Evolutionary conservation across 306 rosid genomes (phyloP), one percentile per base, ranked within the genome.

Genomic region (Rubus idaeus): DNA sequence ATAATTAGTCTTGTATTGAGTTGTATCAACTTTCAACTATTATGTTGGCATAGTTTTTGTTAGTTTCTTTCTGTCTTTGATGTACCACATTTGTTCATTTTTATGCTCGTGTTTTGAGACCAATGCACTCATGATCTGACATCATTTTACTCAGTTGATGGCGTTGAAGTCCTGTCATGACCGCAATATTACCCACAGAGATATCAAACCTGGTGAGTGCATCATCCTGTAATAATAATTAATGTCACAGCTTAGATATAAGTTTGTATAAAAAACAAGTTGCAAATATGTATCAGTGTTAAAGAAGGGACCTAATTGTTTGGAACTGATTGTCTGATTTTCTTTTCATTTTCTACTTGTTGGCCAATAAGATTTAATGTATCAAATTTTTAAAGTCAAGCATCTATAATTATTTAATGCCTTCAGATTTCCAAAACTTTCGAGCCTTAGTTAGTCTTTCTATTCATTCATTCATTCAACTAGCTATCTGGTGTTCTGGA

Each of bases 141-240:
- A 73, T 80, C 35, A 69, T 80, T 71, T 83, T 41, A 16, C 72
- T 80, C 91, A 92, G 98, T 82, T 94, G 82, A 61, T 82, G 84
- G 98, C 95, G 3, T 87, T 94, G 75, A 94, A 94, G 90, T 88
- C 97, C 67, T 94, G 97, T 81, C 96, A 94, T 17, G 96, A 94
- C 73, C 97, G 93, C 81, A 94, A 90, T 83, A 89, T 92, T 79
- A 94, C 96, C 78, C 98, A 94, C 87, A 87, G 97, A 79, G 98
- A 94, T 85, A 92, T 94, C 70, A 94, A 94, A 90, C 98, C 97
- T 74, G 98, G 98, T 94, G 86, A 87, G 86, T 80, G 68, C 73
- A 79, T 72, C 75, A n/a, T 64, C 50, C 83, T 76, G 13, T 66
- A 4, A 64, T 58, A 30, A 26, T 12, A 11, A 60, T 23, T 49